phyloP scores from a whole-genome alignment of 2,329 filamentous ascomycete genomes.

The Talaromyces atroroseus region DNA sequence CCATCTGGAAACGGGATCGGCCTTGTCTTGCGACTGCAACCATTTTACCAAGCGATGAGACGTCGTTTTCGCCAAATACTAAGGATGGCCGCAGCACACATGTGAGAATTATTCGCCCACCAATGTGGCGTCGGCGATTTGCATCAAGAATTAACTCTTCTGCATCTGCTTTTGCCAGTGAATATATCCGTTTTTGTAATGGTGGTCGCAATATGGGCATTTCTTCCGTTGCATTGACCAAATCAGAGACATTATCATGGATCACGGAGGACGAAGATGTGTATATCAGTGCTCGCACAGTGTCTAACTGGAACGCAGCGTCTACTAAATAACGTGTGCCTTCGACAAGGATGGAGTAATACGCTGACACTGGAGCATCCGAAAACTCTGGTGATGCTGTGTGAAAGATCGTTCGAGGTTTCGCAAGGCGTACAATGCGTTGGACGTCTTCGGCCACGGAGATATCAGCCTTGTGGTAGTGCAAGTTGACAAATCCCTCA shows the following conservation, averaged over 20 bases:
- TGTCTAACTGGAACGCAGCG: conserved; percentile 61
- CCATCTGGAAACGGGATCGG: conserved; percentile 63
- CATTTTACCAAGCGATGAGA: conserved; percentile 53
- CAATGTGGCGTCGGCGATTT: conserved; percentile 60
- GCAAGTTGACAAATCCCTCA: conserved; percentile 5
- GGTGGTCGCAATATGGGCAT: conserved; percentile 9
- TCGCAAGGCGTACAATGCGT: background rate
- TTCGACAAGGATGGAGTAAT: conserved; percentile 79
- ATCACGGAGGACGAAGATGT: conserved; percentile 84
- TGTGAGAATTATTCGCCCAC: conserved; percentile 57
- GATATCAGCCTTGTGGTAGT: conserved; percentile 10
- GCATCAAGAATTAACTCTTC: conserved; percentile 74
- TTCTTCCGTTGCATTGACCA: conserved; percentile 59
- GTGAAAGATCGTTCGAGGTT: conserved; percentile 59
- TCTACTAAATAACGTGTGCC: conserved; percentile 67
- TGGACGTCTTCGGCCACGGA: background rate
- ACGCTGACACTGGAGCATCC: conserved; percentile 53
- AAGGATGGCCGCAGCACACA: conserved; percentile 75
- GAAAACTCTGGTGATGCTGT: conserved; percentile 67
- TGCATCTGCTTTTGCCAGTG: conserved; percentile 57
- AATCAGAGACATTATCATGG: conserved; percentile 71
- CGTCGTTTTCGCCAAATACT: conserved; percentile 88
- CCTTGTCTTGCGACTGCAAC: conserved; percentile 49
- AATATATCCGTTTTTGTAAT: conserved; percentile 10
- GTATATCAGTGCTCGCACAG: conserved; percentile 71